These are phyloP conservation scores for Diversispora epigaea DNA, from an alignment of 192 early-diverging fungal species.

Conservation along the genomic window DNA sequence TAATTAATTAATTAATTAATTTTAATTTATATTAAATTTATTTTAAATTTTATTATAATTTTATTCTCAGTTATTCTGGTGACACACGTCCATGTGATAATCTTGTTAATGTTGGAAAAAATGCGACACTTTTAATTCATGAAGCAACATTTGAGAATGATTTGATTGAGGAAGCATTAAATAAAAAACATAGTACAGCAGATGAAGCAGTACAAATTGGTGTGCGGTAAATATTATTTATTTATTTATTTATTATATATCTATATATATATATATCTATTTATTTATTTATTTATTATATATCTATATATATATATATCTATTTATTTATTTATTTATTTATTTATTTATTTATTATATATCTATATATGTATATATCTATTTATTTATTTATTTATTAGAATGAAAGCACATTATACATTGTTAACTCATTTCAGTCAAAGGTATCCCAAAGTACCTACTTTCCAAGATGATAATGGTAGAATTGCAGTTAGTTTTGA, in stretches of 20 bases:
- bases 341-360: neutral
- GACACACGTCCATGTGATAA: constrained; percentile 85
- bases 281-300: too few relatives aligned
- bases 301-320: neutral
- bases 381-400: constrained; percentile 26
- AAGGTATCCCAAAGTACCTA: constrained; percentile 86
- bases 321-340: neutral
- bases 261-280: too few relatives aligned
- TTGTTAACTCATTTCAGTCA: constrained; percentile 97
- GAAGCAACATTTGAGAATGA: constrained; percentile 88
- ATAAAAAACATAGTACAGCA: constrained; percentile 83
- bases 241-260: neutral
- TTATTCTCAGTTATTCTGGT: constrained; percentile 71
- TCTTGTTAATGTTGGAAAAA: constrained; percentile 68
- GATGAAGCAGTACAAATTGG: constrained; percentile 85
- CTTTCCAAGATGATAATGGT: constrained; percentile 45
- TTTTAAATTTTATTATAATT: neutral
- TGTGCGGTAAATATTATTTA: constrained; percentile 43
- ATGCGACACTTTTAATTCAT: constrained; percentile 81
- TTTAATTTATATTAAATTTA: neutral
- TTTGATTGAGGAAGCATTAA: constrained; percentile 66
- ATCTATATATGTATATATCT: neutral
- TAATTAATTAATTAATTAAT: neutral
- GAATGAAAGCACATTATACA: constrained; percentile 82
- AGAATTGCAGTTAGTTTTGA: constrained; percentile 72